Evolutionary conservation across 805 yeast species (phyloP).

Genomic region (Starmera amethionina): DNA sequence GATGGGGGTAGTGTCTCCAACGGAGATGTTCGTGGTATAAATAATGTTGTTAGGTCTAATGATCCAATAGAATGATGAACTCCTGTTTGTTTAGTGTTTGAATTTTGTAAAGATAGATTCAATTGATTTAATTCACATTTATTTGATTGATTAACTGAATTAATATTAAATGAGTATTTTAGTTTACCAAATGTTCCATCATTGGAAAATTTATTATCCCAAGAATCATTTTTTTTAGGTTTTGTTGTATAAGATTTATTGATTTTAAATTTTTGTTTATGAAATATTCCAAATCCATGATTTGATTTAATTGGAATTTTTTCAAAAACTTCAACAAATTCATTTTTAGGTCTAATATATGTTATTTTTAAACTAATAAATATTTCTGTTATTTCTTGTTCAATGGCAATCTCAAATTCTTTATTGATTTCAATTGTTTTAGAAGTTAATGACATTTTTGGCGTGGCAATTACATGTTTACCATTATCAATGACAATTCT

Average conservation of each 20-base stretch:
- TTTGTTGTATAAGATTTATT: slow-evolving; percentile 39
- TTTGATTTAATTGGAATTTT: slow-evolving; percentile 37
- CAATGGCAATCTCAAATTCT: slow-evolving; percentile 72
- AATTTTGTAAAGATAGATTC: slow-evolving; percentile 81
- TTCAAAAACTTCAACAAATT: slow-evolving; percentile 51
- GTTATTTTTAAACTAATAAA: slow-evolving; percentile 64
- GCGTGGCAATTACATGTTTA: slow-evolving; percentile 64
- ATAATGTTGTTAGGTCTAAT: slow-evolving; percentile 59
- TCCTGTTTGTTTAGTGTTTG: slow-evolving; percentile 23
- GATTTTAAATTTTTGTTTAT: slow-evolving; percentile 24
- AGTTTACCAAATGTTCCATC: slow-evolving; percentile 89
- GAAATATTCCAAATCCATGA: slow-evolving; percentile 36
- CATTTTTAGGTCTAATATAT: slow-evolving; percentile 36
- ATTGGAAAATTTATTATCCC: slow-evolving; percentile 59
- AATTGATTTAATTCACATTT: slow-evolving; percentile 39
- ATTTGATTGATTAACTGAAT: slow-evolving; percentile 39
- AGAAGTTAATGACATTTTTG: slow-evolving; percentile 27
- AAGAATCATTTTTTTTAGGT: slow-evolving; percentile 39
- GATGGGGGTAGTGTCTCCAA: slow-evolving; percentile 64
- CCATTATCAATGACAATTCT: slow-evolving; percentile 60
- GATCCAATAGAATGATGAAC: slow-evolving; percentile 56
- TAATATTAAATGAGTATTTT: slow-evolving; percentile 51
- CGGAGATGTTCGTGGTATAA: slow-evolving; percentile 50
- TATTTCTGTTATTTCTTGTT: slow-evolving; percentile 44
- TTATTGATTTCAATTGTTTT: slow-evolving; percentile 37